Evolutionary conservation across 495 filamentous ascomycete genomes (phyloP), one percentile per base, ranked within the genome.

Genomic region (Xylaria sp.): DNA sequence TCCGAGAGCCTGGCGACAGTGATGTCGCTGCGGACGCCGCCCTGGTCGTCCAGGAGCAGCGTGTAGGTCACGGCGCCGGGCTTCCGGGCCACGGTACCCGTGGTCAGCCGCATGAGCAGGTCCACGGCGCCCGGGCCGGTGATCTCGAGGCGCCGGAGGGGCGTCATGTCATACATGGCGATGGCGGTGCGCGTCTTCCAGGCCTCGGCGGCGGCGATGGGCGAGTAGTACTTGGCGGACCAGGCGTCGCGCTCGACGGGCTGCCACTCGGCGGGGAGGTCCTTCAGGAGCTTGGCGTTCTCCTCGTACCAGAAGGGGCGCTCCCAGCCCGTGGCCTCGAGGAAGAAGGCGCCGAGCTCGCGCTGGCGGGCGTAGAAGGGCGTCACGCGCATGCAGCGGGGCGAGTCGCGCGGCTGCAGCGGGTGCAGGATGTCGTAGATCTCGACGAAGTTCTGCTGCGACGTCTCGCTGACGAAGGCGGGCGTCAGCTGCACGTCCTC

Each of bases 381-480:
- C 53, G 80, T 85, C 14, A 76, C 70, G 3, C 85, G 85, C 24
- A 87, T 79, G 35, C 82, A 77, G 2, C 85, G 81, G 0, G 85
- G 85, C 0, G 85, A 86, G 17, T 78, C 73, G n/a, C 78, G 79
- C 19, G 83, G 85, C 52, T 85, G 82, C 19, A 85, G 73, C 0
- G 85, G 85, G 70, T 87, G 85, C 8, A 87, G 59, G 53, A 87
- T 85, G 50, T 87, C 85, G 73, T 87, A 87, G 14, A 87, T 79
- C 68, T 86, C 85, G 11, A 82, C 80, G 52, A 87, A 87, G 75
- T 84, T 86, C 74, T 85, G 85, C 68, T 82, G 75, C 2, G 80
- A 81, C 0, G 85, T 87, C 75, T 86, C 83, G 50, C 66, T 76
- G 62, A 86, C 78, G 63, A 86, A 87, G 6, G 67, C 75, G 1